A percentile compares a stretch with the other conserved stretches of the same genome.
Evolutionary conservation across 768 basidiomycete species (phyloP).

Genomic region (Leccinellum albellum): DNA sequence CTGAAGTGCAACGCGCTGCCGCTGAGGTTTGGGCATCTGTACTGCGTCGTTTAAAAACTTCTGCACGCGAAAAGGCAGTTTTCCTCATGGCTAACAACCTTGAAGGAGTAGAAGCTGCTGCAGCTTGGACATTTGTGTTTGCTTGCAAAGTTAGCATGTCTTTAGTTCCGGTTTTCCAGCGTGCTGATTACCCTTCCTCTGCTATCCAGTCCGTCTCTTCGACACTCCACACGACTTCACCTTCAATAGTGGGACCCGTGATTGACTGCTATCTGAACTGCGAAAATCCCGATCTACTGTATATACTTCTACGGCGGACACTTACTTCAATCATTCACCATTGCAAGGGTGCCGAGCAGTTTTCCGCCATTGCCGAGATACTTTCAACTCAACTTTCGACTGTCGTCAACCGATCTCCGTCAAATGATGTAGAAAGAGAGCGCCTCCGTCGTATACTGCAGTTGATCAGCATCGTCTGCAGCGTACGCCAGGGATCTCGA

Average conservation of each 20-base stretch:
- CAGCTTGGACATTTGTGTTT: slow-evolving; percentile 70
- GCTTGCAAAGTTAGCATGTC: slow-evolving; percentile 63
- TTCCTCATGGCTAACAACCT: slow-evolving; percentile 49
- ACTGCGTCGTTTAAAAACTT: slow-evolving; percentile 65
- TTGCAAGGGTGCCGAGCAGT: slow-evolving; percentile 65
- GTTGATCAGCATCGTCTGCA: slow-evolving; percentile 50
- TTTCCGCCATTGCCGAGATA: slow-evolving; percentile 51
- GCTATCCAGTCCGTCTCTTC: slow-evolving; percentile 67
- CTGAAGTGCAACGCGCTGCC: slow-evolving; percentile 71
- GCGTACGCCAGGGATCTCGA: slow-evolving; percentile 71
- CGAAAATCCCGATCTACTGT: slow-evolving; percentile 39
- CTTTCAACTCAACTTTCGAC: slow-evolving; percentile 41
- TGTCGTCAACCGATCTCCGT: neutral
- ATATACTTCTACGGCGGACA: slow-evolving; percentile 62
- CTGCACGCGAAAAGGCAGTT: slow-evolving; percentile 54
- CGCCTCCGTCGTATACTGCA: slow-evolving; percentile 52
- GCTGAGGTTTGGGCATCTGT: slow-evolving; percentile 87
- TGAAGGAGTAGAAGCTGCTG: slow-evolving; percentile 54
- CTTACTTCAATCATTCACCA: slow-evolving; percentile 84
- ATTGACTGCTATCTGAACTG: slow-evolving; percentile 50
- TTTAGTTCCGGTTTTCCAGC: slow-evolving; percentile 4
- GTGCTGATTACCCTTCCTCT: neutral
- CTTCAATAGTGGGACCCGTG: slow-evolving; percentile 57
- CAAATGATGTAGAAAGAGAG: slow-evolving; percentile 29
- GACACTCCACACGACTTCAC: slow-evolving; percentile 72